Conservation (phyloP, 257 asterid genomes). For the Solanum medicagineum region DNA sequence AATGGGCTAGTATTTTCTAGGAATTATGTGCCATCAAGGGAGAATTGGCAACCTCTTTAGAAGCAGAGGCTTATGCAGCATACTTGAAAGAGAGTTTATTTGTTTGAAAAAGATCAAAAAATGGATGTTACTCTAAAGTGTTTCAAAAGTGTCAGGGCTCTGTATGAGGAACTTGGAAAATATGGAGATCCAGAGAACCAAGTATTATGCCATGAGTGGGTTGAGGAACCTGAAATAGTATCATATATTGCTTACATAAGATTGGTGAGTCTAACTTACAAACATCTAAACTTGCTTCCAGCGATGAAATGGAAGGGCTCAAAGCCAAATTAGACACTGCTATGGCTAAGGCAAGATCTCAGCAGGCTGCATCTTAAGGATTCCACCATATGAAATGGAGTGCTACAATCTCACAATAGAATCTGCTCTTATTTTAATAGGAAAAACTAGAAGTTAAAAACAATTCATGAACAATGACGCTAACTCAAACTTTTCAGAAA, state of each 20-base stretch:
- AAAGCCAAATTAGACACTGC: slow-evolving; percentile 96
- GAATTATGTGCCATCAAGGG: slow-evolving; percentile 76
- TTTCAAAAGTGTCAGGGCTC: slow-evolving; percentile 95
- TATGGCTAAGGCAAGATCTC: slow-evolving; percentile 97
- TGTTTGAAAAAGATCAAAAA: slow-evolving; percentile 83
- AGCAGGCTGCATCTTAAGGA: slow-evolving; percentile 71
- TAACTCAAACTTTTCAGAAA: too few species aligned
- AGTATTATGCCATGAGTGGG: slow-evolving; percentile 85
- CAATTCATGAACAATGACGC: too few species aligned
- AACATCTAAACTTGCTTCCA: slow-evolving; percentile 66
- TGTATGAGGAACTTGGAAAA: slow-evolving; percentile 96
- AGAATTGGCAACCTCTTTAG: slow-evolving; percentile 86
- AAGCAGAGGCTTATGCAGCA: slow-evolving; percentile 77
- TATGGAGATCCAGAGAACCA: slow-evolving; percentile 91
- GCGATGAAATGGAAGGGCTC: slow-evolving; percentile 95
- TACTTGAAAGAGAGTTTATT: slow-evolving; percentile 84
- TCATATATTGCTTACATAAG: slow-evolving; percentile 80
- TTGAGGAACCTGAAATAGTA: slow-evolving; percentile 87
- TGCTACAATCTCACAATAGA: too few species aligned
- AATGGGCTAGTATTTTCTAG: slow-evolving; percentile 78
- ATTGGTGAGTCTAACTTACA: slow-evolving; percentile 80
- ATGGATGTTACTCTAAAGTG: slow-evolving; percentile 88
- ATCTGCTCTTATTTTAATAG: too few species aligned
- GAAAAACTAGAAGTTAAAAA: too few species aligned
- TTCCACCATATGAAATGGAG: too few species aligned